These are phyloP conservation scores for Geotrichum australiense DNA, from an alignment of 1,139 yeast genomes.

Conservation along the genomic window DNA sequence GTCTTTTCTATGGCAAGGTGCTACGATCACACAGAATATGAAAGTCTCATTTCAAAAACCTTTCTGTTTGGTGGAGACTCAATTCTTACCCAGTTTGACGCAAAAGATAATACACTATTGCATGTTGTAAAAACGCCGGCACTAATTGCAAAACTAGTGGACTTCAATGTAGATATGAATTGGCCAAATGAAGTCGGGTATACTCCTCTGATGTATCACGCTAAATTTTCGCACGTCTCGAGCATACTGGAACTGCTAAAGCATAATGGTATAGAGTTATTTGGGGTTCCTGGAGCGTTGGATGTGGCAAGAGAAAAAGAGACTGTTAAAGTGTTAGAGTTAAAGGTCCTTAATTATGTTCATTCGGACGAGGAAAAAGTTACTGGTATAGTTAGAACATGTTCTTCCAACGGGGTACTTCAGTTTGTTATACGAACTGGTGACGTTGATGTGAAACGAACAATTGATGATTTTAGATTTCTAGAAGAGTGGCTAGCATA, in stretches of 20 bases:
- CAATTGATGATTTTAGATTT: conserved; percentile 39
- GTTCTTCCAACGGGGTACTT: conserved; percentile 27
- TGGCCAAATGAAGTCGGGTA: conserved; percentile 51
- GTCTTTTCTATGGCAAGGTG: conserved; percentile 68
- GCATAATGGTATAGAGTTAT: conserved; percentile 28
- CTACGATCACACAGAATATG: conserved; percentile 69
- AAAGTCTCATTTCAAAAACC: conserved; percentile 42
- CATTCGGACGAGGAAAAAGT: conserved; percentile 21
- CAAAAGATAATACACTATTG: conserved; percentile 64
- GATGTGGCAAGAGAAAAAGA: conserved; percentile 45
- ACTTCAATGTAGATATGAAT: conserved; percentile 49
- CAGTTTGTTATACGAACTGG: conserved; percentile 32
- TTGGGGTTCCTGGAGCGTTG: conserved; percentile 34
- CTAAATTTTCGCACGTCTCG: conserved; percentile 60
- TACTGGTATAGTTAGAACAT: conserved; percentile 28
- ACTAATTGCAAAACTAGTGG: conserved; percentile 40
- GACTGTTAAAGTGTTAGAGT: conserved; percentile 43
- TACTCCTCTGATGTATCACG: conserved; percentile 65
- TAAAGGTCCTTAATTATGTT: conserved; percentile 30
- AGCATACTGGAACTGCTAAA: conserved; percentile 41
- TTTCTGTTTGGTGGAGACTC: conserved; percentile 35
- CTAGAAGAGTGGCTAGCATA: conserved; percentile 35
- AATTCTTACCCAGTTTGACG: conserved; percentile 52
- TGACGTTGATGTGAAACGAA: conserved; percentile 30
- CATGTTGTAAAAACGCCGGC: conserved; percentile 52